These are phyloP conservation scores for Verticillium alfalfae DNA, from an alignment of 2,329 filamentous ascomycete species.

Conservation along the genomic window DNA sequence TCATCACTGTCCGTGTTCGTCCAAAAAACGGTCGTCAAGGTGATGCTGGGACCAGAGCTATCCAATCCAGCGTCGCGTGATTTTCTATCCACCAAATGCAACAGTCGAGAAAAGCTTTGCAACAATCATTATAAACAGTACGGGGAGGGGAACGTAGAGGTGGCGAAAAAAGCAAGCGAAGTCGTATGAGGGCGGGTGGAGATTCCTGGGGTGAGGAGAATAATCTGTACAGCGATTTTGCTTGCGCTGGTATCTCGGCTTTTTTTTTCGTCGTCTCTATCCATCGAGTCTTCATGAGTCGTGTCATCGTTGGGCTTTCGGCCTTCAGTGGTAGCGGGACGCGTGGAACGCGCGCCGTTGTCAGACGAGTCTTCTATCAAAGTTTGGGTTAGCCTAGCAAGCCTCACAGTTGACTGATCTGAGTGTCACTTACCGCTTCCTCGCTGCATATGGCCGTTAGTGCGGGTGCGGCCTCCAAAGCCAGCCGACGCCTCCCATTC, in stretches of 20 bases:
- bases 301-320: constrained; percentile 8
- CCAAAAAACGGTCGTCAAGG: constrained; percentile 25
- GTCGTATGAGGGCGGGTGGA: neutral
- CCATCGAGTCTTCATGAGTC: constrained; percentile 15
- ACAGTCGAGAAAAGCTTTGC: constrained; percentile 8
- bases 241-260: neutral
- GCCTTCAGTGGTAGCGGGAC: constrained; percentile 10
- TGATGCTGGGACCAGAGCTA: constrained; percentile 7
- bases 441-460: constrained; percentile 57
- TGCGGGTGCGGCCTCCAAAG: constrained; percentile 47
- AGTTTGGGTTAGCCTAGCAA: constrained; percentile 5
- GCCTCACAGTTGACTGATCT: too few species aligned
- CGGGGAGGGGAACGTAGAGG: constrained; percentile 15
- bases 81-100: constrained; percentile 26
- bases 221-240: neutral
- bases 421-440: constrained; percentile 49
- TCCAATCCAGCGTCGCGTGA: constrained; percentile 14
- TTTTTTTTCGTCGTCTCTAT: constrained; percentile 28
- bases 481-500: constrained; percentile 53
- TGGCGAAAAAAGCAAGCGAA: neutral
- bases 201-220: neutral
- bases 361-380: constrained; percentile 32
- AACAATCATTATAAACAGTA: constrained; percentile 30
- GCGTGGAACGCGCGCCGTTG: constrained; percentile 26
- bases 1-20: constrained; percentile 29